Conservation (phyloP, 768 basidiomycete genomes). For the Lactarius evosmus region DNA sequence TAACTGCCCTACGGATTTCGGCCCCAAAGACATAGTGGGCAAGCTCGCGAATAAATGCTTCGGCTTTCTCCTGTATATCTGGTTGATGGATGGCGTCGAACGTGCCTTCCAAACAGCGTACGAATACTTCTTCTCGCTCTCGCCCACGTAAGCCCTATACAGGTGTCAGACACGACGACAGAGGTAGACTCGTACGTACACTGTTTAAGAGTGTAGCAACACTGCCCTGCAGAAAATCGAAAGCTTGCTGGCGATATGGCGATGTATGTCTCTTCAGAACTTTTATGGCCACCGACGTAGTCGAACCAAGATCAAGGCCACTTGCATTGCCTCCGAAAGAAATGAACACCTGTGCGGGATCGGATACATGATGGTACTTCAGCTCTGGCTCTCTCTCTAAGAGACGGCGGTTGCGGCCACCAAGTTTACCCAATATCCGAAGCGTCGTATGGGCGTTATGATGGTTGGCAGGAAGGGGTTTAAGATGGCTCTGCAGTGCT, state of each 20-base stretch:
- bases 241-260: constrained; percentile 56
- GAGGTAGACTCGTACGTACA: constrained; percentile 41
- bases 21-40: constrained; percentile 67
- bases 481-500: constrained; percentile 86
- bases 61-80: constrained; percentile 68
- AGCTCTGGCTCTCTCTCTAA: constrained; percentile 77
- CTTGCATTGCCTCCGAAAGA: constrained; percentile 69
- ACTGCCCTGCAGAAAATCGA: constrained; percentile 66
- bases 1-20: constrained; percentile 63
- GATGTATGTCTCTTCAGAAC: constrained; percentile 52
- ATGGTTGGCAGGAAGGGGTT: constrained; percentile 85
- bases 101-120: constrained; percentile 66
- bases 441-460: constrained; percentile 92
- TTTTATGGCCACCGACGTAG: constrained; percentile 61
- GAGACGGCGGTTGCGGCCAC: constrained; percentile 87
- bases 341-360: constrained; percentile 65
- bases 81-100: constrained; percentile 71
- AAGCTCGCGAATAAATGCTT: constrained; percentile 64
- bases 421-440: constrained; percentile 93
- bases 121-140: constrained; percentile 72
- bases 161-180: constrained; percentile 3
- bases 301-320: constrained; percentile 62
- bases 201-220: constrained; percentile 71
- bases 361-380: constrained; percentile 64
- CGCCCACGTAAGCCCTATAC: constrained; percentile 65